These are phyloP conservation scores for Podospora anserina DNA, from an alignment of 495 filamentous ascomycete genomes.

Conservation along the genomic window DNA sequence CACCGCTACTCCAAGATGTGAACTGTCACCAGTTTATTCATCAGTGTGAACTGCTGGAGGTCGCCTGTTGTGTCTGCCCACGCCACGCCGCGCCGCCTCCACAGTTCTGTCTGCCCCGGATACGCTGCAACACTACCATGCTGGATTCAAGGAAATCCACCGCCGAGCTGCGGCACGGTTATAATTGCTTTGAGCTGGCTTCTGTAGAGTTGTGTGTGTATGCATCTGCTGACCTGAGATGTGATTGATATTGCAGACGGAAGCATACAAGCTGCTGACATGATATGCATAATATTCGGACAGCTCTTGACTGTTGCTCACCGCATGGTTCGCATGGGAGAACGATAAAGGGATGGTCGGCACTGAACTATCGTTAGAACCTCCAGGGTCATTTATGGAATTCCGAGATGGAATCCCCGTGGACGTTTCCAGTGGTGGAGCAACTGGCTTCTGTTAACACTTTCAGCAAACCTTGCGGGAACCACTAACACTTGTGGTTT, in stretches of 20 bases:
- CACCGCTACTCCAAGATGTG: conserved; percentile 8
- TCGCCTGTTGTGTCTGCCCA: background rate
- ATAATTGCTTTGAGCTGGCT: background rate
- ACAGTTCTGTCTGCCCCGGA: background rate
- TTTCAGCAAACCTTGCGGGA: background rate
- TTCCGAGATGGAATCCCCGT: background rate
- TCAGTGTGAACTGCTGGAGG: background rate
- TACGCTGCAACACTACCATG: background rate
- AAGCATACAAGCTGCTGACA: background rate
- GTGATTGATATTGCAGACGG: background rate
- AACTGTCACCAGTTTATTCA: background rate
- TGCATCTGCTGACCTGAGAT: background rate
- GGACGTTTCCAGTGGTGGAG: background rate
- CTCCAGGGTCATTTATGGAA: too few species aligned
- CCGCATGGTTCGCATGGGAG: background rate
- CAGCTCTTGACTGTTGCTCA: background rate
- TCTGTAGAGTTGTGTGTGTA: background rate
- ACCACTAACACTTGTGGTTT: background rate
- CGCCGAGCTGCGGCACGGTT: background rate
- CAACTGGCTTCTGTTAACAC: background rate
- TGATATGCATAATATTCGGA: background rate
- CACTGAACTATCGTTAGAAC: background rate
- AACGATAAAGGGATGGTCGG: background rate
- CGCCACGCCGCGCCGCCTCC: background rate
- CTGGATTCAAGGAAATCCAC: background rate